A percentile compares a stretch with the other conserved stretches of the same genome.
phyloP scores from a whole-genome alignment of 805 yeast species.

The Saccharomycopsis fibuligera region DNA sequence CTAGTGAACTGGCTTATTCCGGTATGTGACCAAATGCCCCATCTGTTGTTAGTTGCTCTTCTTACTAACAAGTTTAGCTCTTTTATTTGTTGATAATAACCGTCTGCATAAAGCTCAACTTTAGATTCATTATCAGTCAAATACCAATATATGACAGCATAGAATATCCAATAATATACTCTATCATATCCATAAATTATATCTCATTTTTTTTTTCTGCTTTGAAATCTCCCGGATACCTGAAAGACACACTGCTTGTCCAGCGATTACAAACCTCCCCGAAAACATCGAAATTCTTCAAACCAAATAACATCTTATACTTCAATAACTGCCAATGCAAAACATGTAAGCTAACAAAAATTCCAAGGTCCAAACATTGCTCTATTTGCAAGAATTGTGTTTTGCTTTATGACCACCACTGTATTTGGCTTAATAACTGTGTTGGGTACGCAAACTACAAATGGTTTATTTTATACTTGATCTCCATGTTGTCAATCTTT shows the following conservation, averaged over 20 bases:
- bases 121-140: conserved; percentile 10
- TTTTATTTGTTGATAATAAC: conserved; percentile 12
- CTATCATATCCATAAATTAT: conserved; percentile 4
- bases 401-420: conserved; percentile 65
- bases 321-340: conserved; percentile 43
- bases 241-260: background rate
- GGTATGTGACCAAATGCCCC: background rate
- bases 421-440: conserved; percentile 69
- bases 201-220: conserved; percentile 7
- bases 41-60: background rate
- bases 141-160: background rate
- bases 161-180: conserved; percentile 14
- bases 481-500: conserved; percentile 40
- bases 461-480: conserved; percentile 52
- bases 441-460: conserved; percentile 60
- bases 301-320: conserved; percentile 48
- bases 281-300: conserved; percentile 23
- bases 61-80: conserved; percentile 5
- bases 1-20: conserved; percentile 17
- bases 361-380: conserved; percentile 75
- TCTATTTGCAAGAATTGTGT: conserved; percentile 59
- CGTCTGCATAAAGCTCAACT: conserved; percentile 11
- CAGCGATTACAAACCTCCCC: background rate
- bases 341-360: conserved; percentile 57
- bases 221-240: conserved; percentile 4